phyloP scores from a whole-genome alignment of 257 asterid genomes.

The Capsicum rhomboideum region DNA sequence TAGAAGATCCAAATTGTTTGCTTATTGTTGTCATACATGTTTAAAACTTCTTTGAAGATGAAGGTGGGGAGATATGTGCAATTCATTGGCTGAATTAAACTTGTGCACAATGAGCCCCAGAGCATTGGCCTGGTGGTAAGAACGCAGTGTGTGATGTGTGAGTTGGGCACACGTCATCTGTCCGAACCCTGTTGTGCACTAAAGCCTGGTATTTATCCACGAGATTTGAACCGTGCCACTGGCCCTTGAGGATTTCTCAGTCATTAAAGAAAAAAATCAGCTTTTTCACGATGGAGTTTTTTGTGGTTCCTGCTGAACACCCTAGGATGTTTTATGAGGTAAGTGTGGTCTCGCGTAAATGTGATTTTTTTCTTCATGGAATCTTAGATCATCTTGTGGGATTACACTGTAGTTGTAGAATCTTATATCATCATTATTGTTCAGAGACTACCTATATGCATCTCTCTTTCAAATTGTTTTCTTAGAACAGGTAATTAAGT shows the following conservation, averaged over 20 bases:
- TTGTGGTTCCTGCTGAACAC: not conserved
- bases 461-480: too few species aligned
- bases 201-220: not conserved
- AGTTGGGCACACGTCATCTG: not conserved
- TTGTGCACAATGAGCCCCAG: not conserved
- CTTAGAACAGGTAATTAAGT: too few species aligned
- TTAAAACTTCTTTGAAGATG: not conserved
- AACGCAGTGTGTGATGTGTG: not conserved
- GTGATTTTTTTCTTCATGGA: too few species aligned
- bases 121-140: not conserved
- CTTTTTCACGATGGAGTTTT: not conserved
- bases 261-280: not conserved
- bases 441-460: too few species aligned
- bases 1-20: not conserved
- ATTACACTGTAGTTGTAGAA: too few species aligned
- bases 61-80: not conserved
- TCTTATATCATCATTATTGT: too few species aligned
- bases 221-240: not conserved
- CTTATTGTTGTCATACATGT: not conserved
- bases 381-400: too few species aligned
- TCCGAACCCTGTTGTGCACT: not conserved
- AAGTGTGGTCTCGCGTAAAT: not conserved
- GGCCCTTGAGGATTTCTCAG: not conserved
- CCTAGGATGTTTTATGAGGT: not conserved
- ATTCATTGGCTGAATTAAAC: not conserved